Percentiles rank a stretch among this genome's conserved stretches.
These are phyloP conservation scores for Cryptosporidium felis DNA, from an alignment of 169 alveolate genomes.

Conservation along the genomic window DNA sequence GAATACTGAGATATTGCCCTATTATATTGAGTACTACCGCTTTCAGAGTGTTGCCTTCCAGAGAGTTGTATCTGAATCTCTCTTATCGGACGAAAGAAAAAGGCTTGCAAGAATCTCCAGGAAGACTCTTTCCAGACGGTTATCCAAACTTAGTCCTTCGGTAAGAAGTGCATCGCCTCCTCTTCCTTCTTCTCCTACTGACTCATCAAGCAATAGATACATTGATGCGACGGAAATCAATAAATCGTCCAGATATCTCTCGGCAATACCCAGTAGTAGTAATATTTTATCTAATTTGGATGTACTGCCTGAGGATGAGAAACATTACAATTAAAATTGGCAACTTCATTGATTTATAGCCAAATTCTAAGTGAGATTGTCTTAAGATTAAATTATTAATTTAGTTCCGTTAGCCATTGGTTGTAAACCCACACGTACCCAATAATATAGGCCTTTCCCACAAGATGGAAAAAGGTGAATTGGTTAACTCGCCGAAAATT, in stretches of 20 bases:
- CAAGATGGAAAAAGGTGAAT: no score
- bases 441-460: no score
- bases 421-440: no score
- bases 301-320: conserved; percentile 1
- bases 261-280: not conserved
- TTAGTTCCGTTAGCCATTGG: no score
- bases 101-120: conserved; percentile 67
- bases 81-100: conserved; percentile 62
- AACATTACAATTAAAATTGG: not conserved
- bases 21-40: conserved; percentile 68
- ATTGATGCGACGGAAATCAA: not conserved
- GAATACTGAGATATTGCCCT: conserved; percentile 28
- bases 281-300: not conserved
- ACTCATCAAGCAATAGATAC: conserved; percentile 14
- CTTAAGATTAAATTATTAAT: no score
- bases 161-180: conserved; percentile 68
- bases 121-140: conserved; percentile 52
- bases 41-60: conserved; percentile 72
- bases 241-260: not conserved
- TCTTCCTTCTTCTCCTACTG: conserved; percentile 60
- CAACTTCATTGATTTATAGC: no score
- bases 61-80: conserved; percentile 69
- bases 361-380: no score
- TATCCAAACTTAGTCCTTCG: conserved; percentile 62
- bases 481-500: no score